phyloP scores from a whole-genome alignment of 2,329 filamentous ascomycete species.

The Xylaria digitata region DNA sequence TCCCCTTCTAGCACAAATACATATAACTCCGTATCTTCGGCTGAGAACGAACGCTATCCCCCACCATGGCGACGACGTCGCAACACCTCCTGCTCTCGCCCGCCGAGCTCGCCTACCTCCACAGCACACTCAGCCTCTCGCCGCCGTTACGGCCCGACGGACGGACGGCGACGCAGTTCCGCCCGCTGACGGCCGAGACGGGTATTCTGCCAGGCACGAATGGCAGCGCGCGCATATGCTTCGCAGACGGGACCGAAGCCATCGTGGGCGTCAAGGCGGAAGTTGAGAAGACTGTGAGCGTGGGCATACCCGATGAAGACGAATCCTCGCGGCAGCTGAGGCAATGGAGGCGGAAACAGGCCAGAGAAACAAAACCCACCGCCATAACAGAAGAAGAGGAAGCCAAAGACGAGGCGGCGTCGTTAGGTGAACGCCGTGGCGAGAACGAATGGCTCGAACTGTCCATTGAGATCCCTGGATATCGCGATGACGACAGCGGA shows the following conservation, averaged over 20 bases:
- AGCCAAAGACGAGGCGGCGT: constrained; percentile 48
- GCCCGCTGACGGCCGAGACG: constrained; percentile 88
- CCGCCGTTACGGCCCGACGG: constrained; percentile 93
- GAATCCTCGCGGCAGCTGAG: constrained; percentile 22
- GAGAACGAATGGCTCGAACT: constrained; percentile 85
- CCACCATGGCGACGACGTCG: constrained; percentile 62
- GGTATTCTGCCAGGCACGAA: constrained; percentile 90
- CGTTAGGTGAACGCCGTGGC: constrained; percentile 48
- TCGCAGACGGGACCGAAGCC: constrained; percentile 94
- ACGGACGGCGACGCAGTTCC: constrained; percentile 85
- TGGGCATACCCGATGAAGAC: constrained; percentile 16
- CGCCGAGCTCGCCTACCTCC: constrained; percentile 95
- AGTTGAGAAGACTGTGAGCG: constrained; percentile 68
- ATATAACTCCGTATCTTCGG: too few species aligned
- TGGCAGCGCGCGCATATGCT: constrained; percentile 91
- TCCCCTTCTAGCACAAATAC: neutral
- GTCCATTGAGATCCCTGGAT: constrained; percentile 89
- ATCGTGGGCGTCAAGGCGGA: constrained; percentile 96
- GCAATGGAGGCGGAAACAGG: constrained; percentile 44
- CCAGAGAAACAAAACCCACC: constrained; percentile 41
- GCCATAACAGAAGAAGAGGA: constrained; percentile 41
- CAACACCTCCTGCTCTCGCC: constrained; percentile 85
- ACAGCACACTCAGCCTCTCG: constrained; percentile 81
- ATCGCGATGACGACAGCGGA: constrained; percentile 88
- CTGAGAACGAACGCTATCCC: constrained; percentile 11